Evolutionary conservation across 208 protist species (phyloP).

Genomic region (Wallacemonas sp.): DNA sequence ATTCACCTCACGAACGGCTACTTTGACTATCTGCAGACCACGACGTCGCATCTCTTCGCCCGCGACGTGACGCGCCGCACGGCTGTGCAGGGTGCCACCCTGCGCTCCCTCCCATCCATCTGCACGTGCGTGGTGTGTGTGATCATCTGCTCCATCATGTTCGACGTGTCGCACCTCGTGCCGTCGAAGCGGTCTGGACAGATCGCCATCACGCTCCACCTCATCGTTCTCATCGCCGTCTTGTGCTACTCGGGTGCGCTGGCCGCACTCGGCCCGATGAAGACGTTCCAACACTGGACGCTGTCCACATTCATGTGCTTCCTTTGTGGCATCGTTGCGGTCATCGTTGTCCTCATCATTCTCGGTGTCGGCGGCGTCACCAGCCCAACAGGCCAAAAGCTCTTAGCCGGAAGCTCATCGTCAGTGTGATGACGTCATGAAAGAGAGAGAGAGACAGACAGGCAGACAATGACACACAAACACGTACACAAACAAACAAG

Average conservation of each 20-base stretch:
- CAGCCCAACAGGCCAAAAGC: constrained; percentile 15
- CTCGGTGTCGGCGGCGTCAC: constrained; percentile 26
- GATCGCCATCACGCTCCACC: constrained; percentile 39
- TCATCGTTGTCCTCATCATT: constrained; percentile 29
- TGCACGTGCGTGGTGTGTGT: constrained; percentile 33
- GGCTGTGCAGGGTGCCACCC: constrained; percentile 39
- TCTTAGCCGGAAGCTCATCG: neutral
- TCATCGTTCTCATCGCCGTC: constrained; percentile 36
- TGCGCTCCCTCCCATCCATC: constrained; percentile 39
- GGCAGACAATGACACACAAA: neutral
- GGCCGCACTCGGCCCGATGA: constrained; percentile 34
- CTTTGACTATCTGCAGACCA: constrained; percentile 64
- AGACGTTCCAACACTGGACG: constrained; percentile 41
- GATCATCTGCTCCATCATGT: constrained; percentile 37
- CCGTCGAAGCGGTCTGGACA: constrained; percentile 35
- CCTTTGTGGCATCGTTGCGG: constrained; percentile 23
- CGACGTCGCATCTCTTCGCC: constrained; percentile 61
- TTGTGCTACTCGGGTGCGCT: constrained; percentile 35
- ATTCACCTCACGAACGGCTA: constrained; percentile 55
- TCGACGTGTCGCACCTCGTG: constrained; percentile 32
- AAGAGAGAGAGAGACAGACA: too few species aligned
- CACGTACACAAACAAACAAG: neutral
- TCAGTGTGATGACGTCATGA: too few species aligned
- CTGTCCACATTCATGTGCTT: constrained; percentile 33
- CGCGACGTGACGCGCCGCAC: constrained; percentile 26